A percentile compares a stretch with the other conserved stretches of the same genome.
Conservation (phyloP, 2,329 filamentous ascomycete genomes). For the Penicillium sp. region DNA sequence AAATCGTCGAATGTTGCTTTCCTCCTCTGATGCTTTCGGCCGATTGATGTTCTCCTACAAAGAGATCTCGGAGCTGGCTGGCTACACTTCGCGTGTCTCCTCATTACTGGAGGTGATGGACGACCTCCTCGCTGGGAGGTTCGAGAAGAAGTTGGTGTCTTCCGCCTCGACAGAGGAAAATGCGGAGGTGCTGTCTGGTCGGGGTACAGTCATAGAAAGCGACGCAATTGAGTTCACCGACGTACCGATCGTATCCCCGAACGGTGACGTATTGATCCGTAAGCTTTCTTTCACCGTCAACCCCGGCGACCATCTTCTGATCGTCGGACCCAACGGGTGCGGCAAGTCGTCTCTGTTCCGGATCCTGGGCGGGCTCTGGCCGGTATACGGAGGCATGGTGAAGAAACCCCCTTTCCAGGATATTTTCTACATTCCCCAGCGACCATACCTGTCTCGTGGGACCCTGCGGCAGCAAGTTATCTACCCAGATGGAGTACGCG, state of each 20-base stretch:
- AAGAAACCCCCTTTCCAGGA: slow-evolving; percentile 86
- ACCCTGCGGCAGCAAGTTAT: slow-evolving; percentile 95
- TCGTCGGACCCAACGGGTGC: slow-evolving; percentile 95
- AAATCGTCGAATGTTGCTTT: slow-evolving; percentile 85
- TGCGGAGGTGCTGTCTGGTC: slow-evolving; percentile 74
- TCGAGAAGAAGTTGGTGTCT: slow-evolving; percentile 94
- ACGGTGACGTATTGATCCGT: slow-evolving; percentile 86
- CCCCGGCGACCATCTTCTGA: slow-evolving; percentile 84
- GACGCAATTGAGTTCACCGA: slow-evolving; percentile 78
- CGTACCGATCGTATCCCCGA: slow-evolving; percentile 94
- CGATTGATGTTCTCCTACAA: slow-evolving; percentile 98
- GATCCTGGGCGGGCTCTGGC: slow-evolving; percentile 94
- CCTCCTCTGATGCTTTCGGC: slow-evolving; percentile 91
- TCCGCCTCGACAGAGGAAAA: slow-evolving; percentile 80
- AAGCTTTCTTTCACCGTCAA: slow-evolving; percentile 83
- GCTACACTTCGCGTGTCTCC: slow-evolving; percentile 89
- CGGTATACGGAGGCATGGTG: slow-evolving; percentile 91
- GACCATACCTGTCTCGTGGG: slow-evolving; percentile 87
- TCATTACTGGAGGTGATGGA: slow-evolving; percentile 90
- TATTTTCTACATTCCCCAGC: slow-evolving; percentile 97
- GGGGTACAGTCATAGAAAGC: slow-evolving; percentile 79
- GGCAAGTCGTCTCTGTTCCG: slow-evolving; percentile 95
- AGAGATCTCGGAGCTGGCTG: slow-evolving; percentile 92
- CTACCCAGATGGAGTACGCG: slow-evolving; percentile 83
- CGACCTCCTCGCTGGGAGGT: slow-evolving; percentile 83